Evolutionary conservation across 306 rosid species (phyloP).

Genomic region (Biancaea sappan): DNA sequence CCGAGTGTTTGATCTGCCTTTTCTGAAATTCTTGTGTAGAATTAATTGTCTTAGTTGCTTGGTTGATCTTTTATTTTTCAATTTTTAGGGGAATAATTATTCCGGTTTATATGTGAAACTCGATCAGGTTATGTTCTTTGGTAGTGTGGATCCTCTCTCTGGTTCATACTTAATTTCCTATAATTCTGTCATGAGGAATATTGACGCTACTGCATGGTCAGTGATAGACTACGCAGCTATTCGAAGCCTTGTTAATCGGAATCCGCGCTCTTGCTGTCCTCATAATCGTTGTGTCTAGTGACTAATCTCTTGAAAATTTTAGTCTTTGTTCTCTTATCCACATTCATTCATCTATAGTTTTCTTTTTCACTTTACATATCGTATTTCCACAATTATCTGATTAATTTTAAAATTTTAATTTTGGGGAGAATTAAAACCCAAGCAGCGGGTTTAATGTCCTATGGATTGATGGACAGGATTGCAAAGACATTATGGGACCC

Average conservation of each 20-base stretch:
- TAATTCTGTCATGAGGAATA: background rate
- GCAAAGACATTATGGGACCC: slow-evolving; percentile 18
- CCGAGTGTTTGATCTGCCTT: slow-evolving; percentile 43
- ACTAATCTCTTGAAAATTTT: background rate
- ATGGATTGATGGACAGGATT: background rate
- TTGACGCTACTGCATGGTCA: background rate
- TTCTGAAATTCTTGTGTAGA: background rate
- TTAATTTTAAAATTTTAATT: background rate
- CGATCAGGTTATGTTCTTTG: background rate
- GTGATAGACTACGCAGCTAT: slow-evolving; percentile 9
- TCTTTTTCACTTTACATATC: background rate
- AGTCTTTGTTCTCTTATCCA: background rate
- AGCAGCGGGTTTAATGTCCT: background rate
- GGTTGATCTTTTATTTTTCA: background rate
- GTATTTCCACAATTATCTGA: background rate
- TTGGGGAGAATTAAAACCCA: slow-evolving; percentile 2
- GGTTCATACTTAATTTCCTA: background rate
- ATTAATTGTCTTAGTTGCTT: background rate
- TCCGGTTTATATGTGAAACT: background rate
- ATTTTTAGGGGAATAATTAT: background rate
- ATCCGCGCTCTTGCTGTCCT: background rate
- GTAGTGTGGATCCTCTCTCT: slow-evolving; percentile 1
- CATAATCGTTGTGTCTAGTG: background rate
- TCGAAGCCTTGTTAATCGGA: slow-evolving; percentile 15
- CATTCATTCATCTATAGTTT: background rate